Base-by-base conservation (phyloP, 495 filamentous ascomycete species). In the Neurospora hispaniola region DNA sequence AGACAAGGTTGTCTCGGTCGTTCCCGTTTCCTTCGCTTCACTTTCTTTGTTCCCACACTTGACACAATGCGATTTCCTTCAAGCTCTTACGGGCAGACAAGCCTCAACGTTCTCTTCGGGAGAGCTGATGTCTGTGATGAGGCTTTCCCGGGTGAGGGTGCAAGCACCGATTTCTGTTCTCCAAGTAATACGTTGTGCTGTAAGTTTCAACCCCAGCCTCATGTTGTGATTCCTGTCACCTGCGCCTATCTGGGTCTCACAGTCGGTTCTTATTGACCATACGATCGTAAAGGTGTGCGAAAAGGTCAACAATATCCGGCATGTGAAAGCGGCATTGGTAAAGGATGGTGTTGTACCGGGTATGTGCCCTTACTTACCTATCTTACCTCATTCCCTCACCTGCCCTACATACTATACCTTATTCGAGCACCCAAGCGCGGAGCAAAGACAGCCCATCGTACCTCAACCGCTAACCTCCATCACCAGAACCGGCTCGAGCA, bases 321-420 rank as follows among this genome's bases (percentile, higher is more conserved):
- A 7, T 73, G 72, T 46, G 71, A 75, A 31, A 35, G 44, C 42
- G 23, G 69, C 43, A 11, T 73, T 9, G 62, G 42, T 42, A 73
- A 71, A 66, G 72, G 74, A 20, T 66, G 72, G 70, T 73, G 74
- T 18, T 75, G 74, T 46, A 18, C 44, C n/a, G 69, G 71, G 68
- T 42, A 66, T 73, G 35, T 35, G 70, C 66, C 41, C 23, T 20
- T 1, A 11, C 41, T 42, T 42, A 40, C 39, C 42, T 42, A 9
- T 68, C 5, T 38, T 5, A n/a, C 20, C 66, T 70, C 12, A n/a
- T 38, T 35, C 23, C 43, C 11, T 42, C 5, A 38, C 35, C 4
- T 38, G 1, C 35, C 35, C 5, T 42, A 14, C 41, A 42, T 12
- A 42, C 12, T 42, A 42, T 14, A 42, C 41, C 41, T 42, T 42